Evolutionary conservation across 331 rosid genomes (phyloP).

Genomic region (Arachis monticola): DNA sequence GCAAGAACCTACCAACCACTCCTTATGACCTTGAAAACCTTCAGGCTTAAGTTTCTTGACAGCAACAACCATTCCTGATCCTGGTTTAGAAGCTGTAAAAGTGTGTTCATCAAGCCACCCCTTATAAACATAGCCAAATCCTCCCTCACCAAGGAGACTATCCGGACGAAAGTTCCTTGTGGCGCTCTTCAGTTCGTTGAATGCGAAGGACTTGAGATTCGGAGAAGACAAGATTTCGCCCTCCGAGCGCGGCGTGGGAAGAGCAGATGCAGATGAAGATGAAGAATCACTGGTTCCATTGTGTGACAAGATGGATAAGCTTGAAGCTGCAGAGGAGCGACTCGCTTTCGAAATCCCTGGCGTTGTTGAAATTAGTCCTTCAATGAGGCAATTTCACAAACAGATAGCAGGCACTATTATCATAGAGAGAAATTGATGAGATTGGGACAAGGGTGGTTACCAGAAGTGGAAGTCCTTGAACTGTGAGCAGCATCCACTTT

Average conservation of each 20-base stretch:
- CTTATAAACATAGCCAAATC: constrained; percentile 51
- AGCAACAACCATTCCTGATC: constrained; percentile 53
- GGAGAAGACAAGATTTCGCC: constrained; percentile 53
- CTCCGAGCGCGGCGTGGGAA: constrained; percentile 50
- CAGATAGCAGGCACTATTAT: neutral
- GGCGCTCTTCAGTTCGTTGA: constrained; percentile 45
- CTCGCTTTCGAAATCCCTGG: constrained; percentile 49
- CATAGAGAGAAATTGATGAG: neutral
- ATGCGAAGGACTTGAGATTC: constrained; percentile 41
- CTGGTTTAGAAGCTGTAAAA: constrained; percentile 45
- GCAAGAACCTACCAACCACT: constrained; percentile 50
- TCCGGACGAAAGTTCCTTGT: constrained; percentile 52
- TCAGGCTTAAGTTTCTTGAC: constrained; percentile 51
- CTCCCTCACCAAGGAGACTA: constrained; percentile 50
- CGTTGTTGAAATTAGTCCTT: constrained; percentile 6
- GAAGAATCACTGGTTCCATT: constrained; percentile 35
- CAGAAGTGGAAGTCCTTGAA: constrained; percentile 35
- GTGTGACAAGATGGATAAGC: constrained; percentile 35
- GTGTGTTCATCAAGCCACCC: constrained; percentile 52
- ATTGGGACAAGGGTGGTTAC: neutral
- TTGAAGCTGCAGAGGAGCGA: constrained; percentile 43
- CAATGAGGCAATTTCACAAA: neutral
- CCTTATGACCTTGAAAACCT: constrained; percentile 52
- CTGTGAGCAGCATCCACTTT: constrained; percentile 44
- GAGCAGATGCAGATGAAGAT: neutral